Evolutionary conservation across 805 yeast species (phyloP).

Genomic region (Myxozyma kluyveri): DNA sequence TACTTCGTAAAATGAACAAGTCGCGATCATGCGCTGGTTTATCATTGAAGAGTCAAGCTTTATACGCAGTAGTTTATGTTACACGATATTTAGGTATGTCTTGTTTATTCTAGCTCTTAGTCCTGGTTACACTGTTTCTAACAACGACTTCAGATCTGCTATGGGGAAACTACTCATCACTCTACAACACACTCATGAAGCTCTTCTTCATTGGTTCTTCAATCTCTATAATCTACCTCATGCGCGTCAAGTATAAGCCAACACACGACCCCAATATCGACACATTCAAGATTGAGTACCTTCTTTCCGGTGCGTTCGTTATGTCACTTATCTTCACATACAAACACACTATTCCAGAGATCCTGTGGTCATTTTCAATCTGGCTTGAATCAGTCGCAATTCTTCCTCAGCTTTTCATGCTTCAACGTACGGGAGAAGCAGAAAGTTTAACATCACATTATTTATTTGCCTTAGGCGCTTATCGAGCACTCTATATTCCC

Average conservation of each 20-base stretch:
- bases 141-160: conserved; percentile 34
- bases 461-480: conserved; percentile 87
- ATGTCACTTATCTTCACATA: conserved; percentile 63
- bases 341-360: conserved; percentile 58
- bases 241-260: conserved; percentile 59
- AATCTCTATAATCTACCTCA: conserved; percentile 66
- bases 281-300: conserved; percentile 70
- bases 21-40: conserved; percentile 75
- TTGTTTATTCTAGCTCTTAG: conserved; percentile 17
- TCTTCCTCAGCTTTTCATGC: conserved; percentile 85
- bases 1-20: conserved; percentile 64
- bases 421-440: conserved; percentile 86
- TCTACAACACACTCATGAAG: conserved; percentile 81
- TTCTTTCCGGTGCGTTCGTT: conserved; percentile 61
- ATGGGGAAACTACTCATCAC: conserved; percentile 48
- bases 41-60: conserved; percentile 80
- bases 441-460: conserved; percentile 86
- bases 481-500: conserved; percentile 85
- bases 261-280: conserved; percentile 61
- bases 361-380: conserved; percentile 79
- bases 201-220: conserved; percentile 75
- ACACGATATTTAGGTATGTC: conserved; percentile 70
- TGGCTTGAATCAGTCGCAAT: conserved; percentile 95
- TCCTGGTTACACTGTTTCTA: not conserved
- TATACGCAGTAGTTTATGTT: conserved; percentile 70